Evolutionary conservation across 208 protist genomes (phyloP), one percentile per base, ranked within the genome.

Genomic region (Angomonas ambiguus): DNA sequence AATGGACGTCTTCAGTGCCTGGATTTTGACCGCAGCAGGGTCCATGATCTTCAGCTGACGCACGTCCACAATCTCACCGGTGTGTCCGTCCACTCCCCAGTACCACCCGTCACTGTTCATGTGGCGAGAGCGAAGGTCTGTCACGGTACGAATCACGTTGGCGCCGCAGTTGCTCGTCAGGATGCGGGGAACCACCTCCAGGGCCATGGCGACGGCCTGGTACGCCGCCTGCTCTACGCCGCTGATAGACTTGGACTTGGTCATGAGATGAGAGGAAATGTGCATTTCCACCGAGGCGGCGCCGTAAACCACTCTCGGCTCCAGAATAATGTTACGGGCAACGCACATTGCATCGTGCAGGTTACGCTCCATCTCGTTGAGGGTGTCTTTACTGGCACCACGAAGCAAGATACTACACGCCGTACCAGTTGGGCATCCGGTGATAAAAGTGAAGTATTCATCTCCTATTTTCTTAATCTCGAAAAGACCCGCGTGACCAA

Each of bases 381-480:
- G 91, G n/a, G 99, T 94, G 80, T 99, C 98, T 85, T 99, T 99
- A 76, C 86, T 97, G 27, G 98, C 97, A 65, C 99, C 99, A 67
- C 99, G 93, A 11, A 99, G 91, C 3, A 99, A 55, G 71, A 99
- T 97, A 59, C 98, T 99, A 85, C 99, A 99, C 13, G 99, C 99
- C 74, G 98, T 98, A 55, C 98, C 96, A 35, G 31, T 59, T 33
- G 96, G 89, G 89, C 98, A 99, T 38, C 99, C 91, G 34, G 96
- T 98, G 63, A 99, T 93, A 82, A 99, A 99, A 24, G 98, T 95
- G 82, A 99, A 99, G 88, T 99, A 99, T 80, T 99, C 98, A 68
- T 99, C 98, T n/a, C 98, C 98, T 65, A 99, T 98, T 87, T 99
- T 99, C 67, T 95, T 87, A 69, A 99, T 96, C 74, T 99, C 98